Evolutionary conservation across 169 alveolate species (phyloP), one percentile per base, ranked within the genome.

Genomic region (Plasmodium reichenowi): DNA sequence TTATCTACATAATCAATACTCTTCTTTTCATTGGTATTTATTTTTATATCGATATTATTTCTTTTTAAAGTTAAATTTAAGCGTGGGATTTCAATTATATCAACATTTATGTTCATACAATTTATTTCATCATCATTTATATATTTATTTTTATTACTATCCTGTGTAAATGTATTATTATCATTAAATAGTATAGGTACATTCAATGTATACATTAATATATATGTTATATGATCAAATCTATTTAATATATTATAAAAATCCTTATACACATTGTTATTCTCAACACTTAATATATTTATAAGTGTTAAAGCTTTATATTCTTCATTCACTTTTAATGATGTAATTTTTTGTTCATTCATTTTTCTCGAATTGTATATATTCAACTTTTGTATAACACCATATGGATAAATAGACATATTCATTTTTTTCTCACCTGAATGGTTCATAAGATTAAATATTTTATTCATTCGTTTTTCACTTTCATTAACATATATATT

Each of bases 161-260:
- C 2, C 1, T 20, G 10, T 5, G 32, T 8, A 22, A 13, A 43
- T 60, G 20, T 29, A 5, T 38, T 29, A 5, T 38, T 38, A 3
- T 59, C 24, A 17, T 60, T 74, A 72, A 86, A 86, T 26, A 86
- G 56, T 38, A 75, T 60, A 24, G 86, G 86, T 1, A 86, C 45
- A n/a, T 32, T 86, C 9, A 72, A 66, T 13, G 92, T 66, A 50
- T 86, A 86, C 22, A 86, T 86, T 59, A 86, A 54, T 62, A 86
- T 48, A 48, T 86, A 59, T 9, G 88, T 86, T 22, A 86, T 86
- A 38, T 86, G 92, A n/a, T 86, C 92, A 29, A 86, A 86, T 38
- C 72, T 86, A 70, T 60, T 71, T 12, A 86, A 17, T 13, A 72
- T 32, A 9, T 86, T 72, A 59, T 86, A 86, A 71, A 86, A 86